phyloP scores from a whole-genome alignment of 2,329 filamentous ascomycete genomes.

The Delphinella strobiligena region DNA sequence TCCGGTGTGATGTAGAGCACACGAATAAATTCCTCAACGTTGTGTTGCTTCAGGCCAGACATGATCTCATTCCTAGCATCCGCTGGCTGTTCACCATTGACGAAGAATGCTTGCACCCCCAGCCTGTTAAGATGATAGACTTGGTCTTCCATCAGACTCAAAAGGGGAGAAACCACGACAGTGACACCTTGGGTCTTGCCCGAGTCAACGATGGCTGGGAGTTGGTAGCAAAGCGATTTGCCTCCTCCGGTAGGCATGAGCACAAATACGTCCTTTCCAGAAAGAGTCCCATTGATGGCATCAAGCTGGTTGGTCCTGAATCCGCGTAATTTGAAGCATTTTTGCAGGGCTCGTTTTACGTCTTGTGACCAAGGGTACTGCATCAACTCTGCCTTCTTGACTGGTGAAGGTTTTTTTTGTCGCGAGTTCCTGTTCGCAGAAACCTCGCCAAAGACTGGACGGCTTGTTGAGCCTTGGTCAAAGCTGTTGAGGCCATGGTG shows the following conservation, averaged over 20 bases:
- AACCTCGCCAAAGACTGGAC: conserved; percentile 21
- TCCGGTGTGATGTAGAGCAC: conserved; percentile 93
- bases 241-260: conserved; percentile 97
- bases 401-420: conserved; percentile 5
- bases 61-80: conserved; percentile 57
- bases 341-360: conserved; percentile 66
- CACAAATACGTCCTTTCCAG: conserved; percentile 82
- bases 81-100: conserved; percentile 63
- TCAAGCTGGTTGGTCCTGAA: conserved; percentile 89
- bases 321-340: conserved; percentile 70
- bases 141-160: conserved; percentile 97
- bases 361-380: conserved; percentile 73
- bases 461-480: conserved; percentile 2
- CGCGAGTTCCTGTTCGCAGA: conserved; percentile 14
- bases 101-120: conserved; percentile 64
- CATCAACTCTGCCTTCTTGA: conserved; percentile 32
- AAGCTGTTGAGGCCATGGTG: conserved; percentile 12
- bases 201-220: conserved; percentile 71
- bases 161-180: conserved; percentile 82
- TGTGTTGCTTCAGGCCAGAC: conserved; percentile 45
- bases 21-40: conserved; percentile 67
- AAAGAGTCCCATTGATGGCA: conserved; percentile 86
- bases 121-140: conserved; percentile 67
- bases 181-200: conserved; percentile 80
- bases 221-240: conserved; percentile 92